A percentile compares a stretch with the other conserved stretches of the same genome.
These are phyloP conservation scores for Lepidopterella palustris DNA, from an alignment of 495 filamentous ascomycete species.

Conservation along the genomic window DNA sequence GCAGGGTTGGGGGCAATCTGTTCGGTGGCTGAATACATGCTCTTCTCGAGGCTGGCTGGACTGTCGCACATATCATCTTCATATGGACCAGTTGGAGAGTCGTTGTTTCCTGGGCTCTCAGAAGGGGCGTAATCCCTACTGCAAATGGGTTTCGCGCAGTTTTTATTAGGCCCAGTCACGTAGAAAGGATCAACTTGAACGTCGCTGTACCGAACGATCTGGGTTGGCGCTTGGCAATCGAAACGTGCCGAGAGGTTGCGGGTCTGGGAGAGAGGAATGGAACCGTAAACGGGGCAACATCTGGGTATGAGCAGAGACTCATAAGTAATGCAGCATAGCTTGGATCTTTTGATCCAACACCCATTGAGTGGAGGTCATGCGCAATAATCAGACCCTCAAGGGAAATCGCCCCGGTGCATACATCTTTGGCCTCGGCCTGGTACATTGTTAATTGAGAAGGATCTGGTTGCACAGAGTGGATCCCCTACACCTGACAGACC, in stretches of 20 bases:
- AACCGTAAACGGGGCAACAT: conserved; percentile 40
- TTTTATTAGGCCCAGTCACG: conserved; percentile 45
- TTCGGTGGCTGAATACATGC: conserved; percentile 47
- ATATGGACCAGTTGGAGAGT: conserved; percentile 43
- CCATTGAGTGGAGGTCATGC: conserved; percentile 42
- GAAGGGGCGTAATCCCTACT: conserved; percentile 43
- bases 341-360: conserved; percentile 44
- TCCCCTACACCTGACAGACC: conserved; percentile 38
- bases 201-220: conserved; percentile 51
- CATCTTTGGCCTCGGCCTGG: conserved; percentile 42
- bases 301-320: conserved; percentile 46
- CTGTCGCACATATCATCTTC: conserved; percentile 49
- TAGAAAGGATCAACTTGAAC: conserved; percentile 51
- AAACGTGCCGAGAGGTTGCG: conserved; percentile 34
- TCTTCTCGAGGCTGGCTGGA: conserved; percentile 45
- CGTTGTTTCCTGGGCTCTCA: conserved; percentile 41
- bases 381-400: conserved; percentile 47
- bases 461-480: too few species aligned
- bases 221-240: conserved; percentile 43
- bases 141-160: conserved; percentile 41
- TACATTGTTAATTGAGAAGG: conserved; percentile 10
- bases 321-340: conserved; percentile 46
- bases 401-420: conserved; percentile 35
- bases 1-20: conserved; percentile 37
- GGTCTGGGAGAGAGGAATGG: conserved; percentile 43